phyloP scores from a whole-genome alignment of 176 grass and related monocot species.

The Urochloa ruziziensis region DNA sequence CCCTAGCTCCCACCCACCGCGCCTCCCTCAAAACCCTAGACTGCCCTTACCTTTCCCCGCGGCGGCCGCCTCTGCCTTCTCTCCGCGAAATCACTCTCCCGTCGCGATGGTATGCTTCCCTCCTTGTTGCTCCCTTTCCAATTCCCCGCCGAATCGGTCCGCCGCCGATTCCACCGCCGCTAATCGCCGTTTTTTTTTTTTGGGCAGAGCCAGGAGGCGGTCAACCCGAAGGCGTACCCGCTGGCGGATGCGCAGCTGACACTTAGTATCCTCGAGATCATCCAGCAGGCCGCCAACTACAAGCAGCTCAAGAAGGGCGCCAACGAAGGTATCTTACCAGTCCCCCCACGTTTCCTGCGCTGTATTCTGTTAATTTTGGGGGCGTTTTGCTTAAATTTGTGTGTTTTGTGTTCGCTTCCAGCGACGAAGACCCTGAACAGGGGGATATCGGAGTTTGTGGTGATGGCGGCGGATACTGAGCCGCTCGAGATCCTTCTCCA shows the following conservation, averaged over 20 bases:
- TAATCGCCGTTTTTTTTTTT: not conserved
- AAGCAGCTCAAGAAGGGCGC: constrained; percentile 95
- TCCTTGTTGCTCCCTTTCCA: too few relatives aligned
- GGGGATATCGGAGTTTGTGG: constrained; percentile 83
- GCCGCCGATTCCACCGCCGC: too few relatives aligned
- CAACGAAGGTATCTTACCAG: constrained; percentile 58
- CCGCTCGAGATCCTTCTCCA: constrained; percentile 87
- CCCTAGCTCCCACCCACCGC: too few relatives aligned
- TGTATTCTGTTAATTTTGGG: not conserved
- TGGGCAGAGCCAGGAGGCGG: constrained; percentile 65
- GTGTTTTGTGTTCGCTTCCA: not conserved
- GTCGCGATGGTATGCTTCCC: too few relatives aligned
- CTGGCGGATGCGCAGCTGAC: constrained; percentile 82
- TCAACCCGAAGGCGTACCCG: constrained; percentile 90
- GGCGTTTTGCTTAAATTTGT: not conserved
- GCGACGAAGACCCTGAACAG: constrained; percentile 82
- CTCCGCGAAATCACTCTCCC: too few relatives aligned
- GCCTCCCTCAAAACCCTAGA: too few relatives aligned
- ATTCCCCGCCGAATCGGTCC: too few relatives aligned
- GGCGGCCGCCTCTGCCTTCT: too few relatives aligned
- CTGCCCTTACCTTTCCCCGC: too few relatives aligned
- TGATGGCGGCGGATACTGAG: constrained; percentile 86
- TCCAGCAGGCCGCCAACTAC: constrained; percentile 81
- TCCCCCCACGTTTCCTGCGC: not conserved
- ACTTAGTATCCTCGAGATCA: constrained; percentile 61